These are phyloP conservation scores for Ceratobasidium sp. DNA, from an alignment of 1,284 basidiomycete genomes.

Conservation along the genomic window DNA sequence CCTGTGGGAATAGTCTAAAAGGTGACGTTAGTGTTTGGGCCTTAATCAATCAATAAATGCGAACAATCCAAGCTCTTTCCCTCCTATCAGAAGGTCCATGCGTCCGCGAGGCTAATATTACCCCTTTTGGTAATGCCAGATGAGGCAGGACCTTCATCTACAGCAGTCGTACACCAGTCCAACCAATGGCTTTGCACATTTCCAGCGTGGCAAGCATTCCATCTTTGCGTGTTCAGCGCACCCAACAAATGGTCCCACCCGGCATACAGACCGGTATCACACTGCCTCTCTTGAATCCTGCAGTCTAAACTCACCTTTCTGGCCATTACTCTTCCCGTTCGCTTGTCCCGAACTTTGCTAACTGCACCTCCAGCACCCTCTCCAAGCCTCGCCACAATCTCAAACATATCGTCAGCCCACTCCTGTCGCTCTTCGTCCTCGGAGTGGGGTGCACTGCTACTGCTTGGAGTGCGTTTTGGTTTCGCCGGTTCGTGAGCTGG, in stretches of 20 bases:
- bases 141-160: background rate
- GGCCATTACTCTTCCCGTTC: conserved; percentile 84
- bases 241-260: too few species aligned
- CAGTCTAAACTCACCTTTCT: conserved; percentile 80
- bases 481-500: too few species aligned
- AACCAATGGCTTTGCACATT: background rate
- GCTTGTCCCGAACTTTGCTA: conserved; percentile 85
- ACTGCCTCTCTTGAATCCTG: too few species aligned
- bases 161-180: background rate
- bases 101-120: background rate
- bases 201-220: too few species aligned
- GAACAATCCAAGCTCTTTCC: too few species aligned
- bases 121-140: conserved; percentile 8
- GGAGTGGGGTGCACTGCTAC: too few species aligned
- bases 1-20: conserved; percentile 82
- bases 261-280: too few species aligned
- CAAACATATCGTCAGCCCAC: conserved; percentile 77
- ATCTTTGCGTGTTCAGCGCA: too few species aligned
- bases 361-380: conserved; percentile 98
- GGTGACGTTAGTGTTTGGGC: background rate
- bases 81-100: background rate
- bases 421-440: conserved; percentile 28
- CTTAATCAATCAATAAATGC: too few species aligned
- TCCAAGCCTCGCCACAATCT: conserved; percentile 80
- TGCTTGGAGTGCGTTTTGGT: too few species aligned